A percentile compares a stretch with the other conserved stretches of the same genome.
Evolutionary conservation across 1,284 basidiomycete species (phyloP).

Genomic region (Paramarasmius palmivorus): DNA sequence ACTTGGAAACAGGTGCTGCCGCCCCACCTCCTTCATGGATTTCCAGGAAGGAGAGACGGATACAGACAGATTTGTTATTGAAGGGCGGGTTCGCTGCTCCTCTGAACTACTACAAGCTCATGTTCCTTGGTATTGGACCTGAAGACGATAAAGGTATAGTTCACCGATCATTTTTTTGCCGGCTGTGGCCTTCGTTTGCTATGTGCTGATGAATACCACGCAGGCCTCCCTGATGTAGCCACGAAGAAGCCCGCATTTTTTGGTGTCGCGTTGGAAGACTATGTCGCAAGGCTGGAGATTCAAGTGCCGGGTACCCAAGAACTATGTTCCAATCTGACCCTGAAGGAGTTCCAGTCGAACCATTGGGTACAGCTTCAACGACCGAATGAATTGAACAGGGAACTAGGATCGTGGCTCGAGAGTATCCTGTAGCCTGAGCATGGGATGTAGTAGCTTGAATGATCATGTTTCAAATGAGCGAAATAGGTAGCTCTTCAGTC

Average conservation of each 20-base stretch:
- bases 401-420: conserved; percentile 30
- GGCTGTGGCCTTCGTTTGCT: too few species aligned
- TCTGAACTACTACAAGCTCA: too few species aligned
- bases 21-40: too few species aligned
- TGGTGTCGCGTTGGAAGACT: conserved; percentile 30
- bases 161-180: conserved; percentile 18
- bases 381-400: conserved; percentile 29
- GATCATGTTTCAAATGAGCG: too few species aligned
- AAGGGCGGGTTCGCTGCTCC: too few species aligned
- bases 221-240: conserved; percentile 23
- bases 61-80: too few species aligned
- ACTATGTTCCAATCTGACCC: conserved; percentile 28
- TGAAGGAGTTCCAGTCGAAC: conserved; percentile 31
- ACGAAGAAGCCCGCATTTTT: conserved; percentile 34
- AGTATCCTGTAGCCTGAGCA: too few species aligned
- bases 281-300: conserved; percentile 23
- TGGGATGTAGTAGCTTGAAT: too few species aligned
- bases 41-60: too few species aligned
- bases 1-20: too few species aligned
- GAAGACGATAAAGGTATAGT: too few species aligned
- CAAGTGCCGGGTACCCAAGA: conserved; percentile 16
- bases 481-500: too few species aligned
- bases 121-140: conserved; percentile 22
- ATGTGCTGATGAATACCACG: conserved; percentile 15
- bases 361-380: conserved; percentile 33